Base-by-base conservation (phyloP, 495 filamentous ascomycete species). In the Daldinia loculata region DNA sequence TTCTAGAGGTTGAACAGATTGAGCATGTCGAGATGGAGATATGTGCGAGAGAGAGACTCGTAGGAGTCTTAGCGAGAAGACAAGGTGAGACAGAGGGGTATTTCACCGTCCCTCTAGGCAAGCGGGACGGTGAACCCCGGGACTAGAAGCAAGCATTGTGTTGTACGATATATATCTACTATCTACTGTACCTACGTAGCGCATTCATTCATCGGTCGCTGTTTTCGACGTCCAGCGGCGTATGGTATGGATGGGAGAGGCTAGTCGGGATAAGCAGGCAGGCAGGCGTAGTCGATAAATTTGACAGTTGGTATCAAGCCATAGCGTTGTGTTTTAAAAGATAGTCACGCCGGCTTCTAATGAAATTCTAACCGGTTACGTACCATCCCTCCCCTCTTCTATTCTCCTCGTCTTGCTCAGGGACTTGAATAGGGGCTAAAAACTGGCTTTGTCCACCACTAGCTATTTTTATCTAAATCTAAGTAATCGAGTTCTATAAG, bases 291-390 rank as follows among this genome's bases (percentile, higher is more conserved):
- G 67, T 63, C 52, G 9, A 56, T 41, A 69, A 64, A 48, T 69
- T 63, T 55, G 52, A 71, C 50, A 66, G 57, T 66, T 61, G 56
- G 62, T 66, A 51, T 57, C 56, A 39, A 66, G 56, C 61, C 57
- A 53, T 30, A 15, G 24, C 50, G 26, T 53, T 48, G 41, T 19
- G n/a, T 17, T 22, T 48, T 48, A 22, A 8, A 4, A 1, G 41
- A n/a, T 19, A 22, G 7, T 7, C 19, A n/a, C 9, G 19, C 2
- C 19, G 41, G 41, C 41, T 48, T 48, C n/a, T 22, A 48, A 48
- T 48, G 9, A 0, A 8, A 48, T 22, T 48, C 7, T 26, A 51
- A 26, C 5, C 17, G 24, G 5, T n/a, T n/a, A 32, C 7, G 6
- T 32, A 2, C 7, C 34, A 36, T 36, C 3, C 4, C 34, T 14